These are phyloP conservation scores for Mortierella sp. DNA, from an alignment of 371 early-diverging fungal species.

Conservation along the genomic window DNA sequence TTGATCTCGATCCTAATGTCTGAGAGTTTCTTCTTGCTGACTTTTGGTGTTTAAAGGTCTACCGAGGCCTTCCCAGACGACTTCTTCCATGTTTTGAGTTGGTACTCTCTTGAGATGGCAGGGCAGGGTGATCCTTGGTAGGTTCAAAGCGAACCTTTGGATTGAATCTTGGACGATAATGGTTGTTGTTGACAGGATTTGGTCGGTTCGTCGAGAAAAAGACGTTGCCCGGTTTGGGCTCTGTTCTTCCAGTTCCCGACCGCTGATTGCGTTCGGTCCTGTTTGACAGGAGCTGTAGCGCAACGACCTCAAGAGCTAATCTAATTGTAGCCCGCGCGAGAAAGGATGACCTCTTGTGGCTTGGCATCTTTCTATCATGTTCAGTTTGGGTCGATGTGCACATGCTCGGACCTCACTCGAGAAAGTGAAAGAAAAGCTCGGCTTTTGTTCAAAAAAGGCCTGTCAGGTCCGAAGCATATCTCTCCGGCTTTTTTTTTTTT, in stretches of 20 bases:
- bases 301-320: too few species aligned
- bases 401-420: neutral
- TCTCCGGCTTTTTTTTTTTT: neutral
- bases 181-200: neutral
- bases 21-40: too few species aligned
- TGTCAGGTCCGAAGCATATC: neutral
- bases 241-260: too few species aligned
- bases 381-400: neutral
- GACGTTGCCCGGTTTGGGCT: too few species aligned
- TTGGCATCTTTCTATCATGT: neutral
- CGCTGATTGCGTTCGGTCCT: too few species aligned
- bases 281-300: too few species aligned
- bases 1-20: too few species aligned
- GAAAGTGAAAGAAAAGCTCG: neutral
- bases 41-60: too few species aligned
- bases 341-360: too few species aligned
- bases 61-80: slow-evolving; percentile 4
- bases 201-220: too few species aligned
- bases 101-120: slow-evolving; percentile 11
- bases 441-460: neutral
- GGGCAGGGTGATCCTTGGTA: too few species aligned
- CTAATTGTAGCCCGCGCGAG: too few species aligned
- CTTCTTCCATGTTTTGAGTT: slow-evolving; percentile 10
- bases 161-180: slow-evolving; percentile 11
- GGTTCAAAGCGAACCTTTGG: slow-evolving; percentile 17